A percentile compares a stretch with the other conserved stretches of the same genome.
Evolutionary conservation across 495 filamentous ascomycete genomes (phyloP).

Genomic region (Cenococcum geophilum): DNA sequence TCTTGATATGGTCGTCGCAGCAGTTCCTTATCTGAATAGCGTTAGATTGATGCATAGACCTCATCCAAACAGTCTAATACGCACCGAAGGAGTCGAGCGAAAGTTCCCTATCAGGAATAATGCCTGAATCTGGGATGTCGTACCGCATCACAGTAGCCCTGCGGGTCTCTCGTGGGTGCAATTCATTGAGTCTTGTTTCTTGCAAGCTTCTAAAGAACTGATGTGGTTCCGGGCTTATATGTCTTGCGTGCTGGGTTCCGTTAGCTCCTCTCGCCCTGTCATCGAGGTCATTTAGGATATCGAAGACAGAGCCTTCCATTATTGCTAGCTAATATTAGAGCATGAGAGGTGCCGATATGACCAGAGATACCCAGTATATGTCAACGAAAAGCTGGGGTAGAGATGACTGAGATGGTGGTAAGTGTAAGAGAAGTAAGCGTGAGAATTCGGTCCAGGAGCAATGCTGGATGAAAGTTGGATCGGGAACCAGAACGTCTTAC

Average conservation of each 20-base stretch:
- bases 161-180: neutral
- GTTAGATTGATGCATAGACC: neutral
- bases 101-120: neutral
- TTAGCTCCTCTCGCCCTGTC: neutral
- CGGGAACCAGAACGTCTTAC: neutral
- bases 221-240: neutral
- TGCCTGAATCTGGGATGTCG: neutral
- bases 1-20: conserved; percentile 26
- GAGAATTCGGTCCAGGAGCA: neutral
- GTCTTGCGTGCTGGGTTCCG: conserved; percentile 6
- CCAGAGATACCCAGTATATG: conserved; percentile 3
- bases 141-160: neutral
- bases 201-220: neutral
- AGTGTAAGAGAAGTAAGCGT: neutral
- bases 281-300: conserved; percentile 19
- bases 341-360: neutral
- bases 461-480: neutral
- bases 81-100: conserved; percentile 48
- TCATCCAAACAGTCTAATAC: neutral
- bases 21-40: conserved; percentile 31
- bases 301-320: conserved; percentile 20
- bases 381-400: neutral
- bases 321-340: neutral
- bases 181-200: neutral
- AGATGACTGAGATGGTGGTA: neutral